Percentiles rank a stretch among this genome's conserved stretches.
These are phyloP conservation scores for Mallotus japonicus DNA, from an alignment of 441 rosid genomes.

Conservation along the genomic window DNA sequence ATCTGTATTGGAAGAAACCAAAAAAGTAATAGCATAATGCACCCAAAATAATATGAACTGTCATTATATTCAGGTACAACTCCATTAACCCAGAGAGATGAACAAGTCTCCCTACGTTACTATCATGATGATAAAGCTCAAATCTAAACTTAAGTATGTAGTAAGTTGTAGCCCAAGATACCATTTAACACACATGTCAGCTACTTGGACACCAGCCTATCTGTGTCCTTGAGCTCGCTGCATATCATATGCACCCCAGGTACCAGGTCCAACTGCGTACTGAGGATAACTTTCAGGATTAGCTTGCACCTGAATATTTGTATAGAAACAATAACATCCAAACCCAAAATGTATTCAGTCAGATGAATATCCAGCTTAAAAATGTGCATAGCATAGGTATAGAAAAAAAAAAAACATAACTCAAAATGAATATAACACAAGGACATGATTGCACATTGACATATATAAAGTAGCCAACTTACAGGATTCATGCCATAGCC, in stretches of 20 bases:
- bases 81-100: constrained; percentile 23
- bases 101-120: constrained; percentile 25
- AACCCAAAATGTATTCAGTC: not conserved
- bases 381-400: not conserved
- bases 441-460: constrained; percentile 1
- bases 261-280: constrained; percentile 61
- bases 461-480: constrained; percentile 32
- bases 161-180: constrained; percentile 43
- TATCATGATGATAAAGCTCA: constrained; percentile 27
- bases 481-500: constrained; percentile 79
- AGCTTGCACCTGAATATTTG: constrained; percentile 46
- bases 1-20: constrained; percentile 18
- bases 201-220: constrained; percentile 37
- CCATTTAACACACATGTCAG: constrained; percentile 34
- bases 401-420: not conserved
- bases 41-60: constrained; percentile 23
- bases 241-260: constrained; percentile 66
- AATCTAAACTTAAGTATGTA: constrained; percentile 28
- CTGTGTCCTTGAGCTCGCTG: constrained; percentile 73
- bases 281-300: constrained; percentile 73
- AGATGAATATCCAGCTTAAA: not conserved
- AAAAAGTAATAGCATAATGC: constrained; percentile 23
- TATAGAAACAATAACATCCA: constrained; percentile 2
- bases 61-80: constrained; percentile 33
- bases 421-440: not conserved